Conservation (phyloP, 2,329 filamentous ascomycete genomes). For the Fusarium agapanthi region DNA sequence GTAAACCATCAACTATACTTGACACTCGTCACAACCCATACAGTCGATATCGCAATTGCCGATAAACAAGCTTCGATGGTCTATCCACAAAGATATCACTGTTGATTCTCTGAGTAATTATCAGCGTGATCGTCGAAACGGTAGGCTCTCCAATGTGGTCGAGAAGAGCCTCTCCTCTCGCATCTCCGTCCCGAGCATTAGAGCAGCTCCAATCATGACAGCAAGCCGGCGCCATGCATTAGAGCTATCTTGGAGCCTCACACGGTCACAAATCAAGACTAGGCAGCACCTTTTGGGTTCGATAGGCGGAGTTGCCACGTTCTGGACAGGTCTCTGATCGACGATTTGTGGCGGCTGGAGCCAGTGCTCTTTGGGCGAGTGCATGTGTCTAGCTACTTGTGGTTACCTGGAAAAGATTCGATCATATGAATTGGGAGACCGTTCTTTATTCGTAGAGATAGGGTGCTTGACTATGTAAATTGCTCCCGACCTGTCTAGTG, state of each 20-base stretch:
- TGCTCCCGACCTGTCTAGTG: neutral
- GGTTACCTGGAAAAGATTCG: neutral
- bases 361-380: neutral
- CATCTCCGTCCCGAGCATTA: neutral
- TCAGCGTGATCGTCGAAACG: neutral
- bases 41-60: neutral
- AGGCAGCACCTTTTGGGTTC: neutral
- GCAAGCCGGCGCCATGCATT: neutral
- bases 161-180: neutral
- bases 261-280: neutral
- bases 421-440: neutral
- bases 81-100: neutral
- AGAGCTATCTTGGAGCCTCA: neutral
- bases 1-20: neutral
- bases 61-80: neutral
- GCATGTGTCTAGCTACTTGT: neutral
- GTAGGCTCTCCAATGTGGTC: neutral
- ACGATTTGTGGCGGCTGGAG: neutral
- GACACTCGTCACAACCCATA: neutral
- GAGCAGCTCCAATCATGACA: neutral
- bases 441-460: neutral
- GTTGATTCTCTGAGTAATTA: neutral
- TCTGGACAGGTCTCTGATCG: neutral
- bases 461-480: neutral
- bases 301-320: neutral